phyloP scores from a whole-genome alignment of 208 protist species.

The Crithidia sp. region DNA sequence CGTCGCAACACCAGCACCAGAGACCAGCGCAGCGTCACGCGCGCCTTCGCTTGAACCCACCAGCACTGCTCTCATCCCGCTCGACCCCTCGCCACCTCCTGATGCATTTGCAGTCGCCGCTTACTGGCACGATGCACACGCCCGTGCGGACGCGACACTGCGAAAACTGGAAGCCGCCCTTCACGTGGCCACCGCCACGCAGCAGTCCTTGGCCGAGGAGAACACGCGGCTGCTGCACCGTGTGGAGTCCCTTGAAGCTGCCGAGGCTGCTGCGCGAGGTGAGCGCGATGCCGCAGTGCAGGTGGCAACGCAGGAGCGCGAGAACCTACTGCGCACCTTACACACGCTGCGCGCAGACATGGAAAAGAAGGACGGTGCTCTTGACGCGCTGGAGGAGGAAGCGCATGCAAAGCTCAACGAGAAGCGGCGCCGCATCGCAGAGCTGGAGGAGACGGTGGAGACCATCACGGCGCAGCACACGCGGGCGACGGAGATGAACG shows the following conservation, averaged over 20 bases:
- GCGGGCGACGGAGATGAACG: constrained; percentile 41
- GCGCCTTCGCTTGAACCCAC: neutral
- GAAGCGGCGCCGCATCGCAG: constrained; percentile 68
- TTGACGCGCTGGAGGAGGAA: constrained; percentile 68
- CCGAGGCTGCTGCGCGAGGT: constrained; percentile 12
- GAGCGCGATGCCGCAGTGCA: constrained; percentile 7
- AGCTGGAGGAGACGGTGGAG: constrained; percentile 55
- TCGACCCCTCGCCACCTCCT: neutral
- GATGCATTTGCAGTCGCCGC: neutral
- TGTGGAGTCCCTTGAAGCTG: constrained; percentile 35
- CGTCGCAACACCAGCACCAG: neutral
- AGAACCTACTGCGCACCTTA: constrained; percentile 76
- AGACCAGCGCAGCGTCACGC: no score
- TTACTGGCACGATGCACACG: constrained; percentile 43
- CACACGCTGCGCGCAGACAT: constrained; percentile 72
- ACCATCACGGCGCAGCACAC: constrained; percentile 26
- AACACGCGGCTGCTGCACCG: constrained; percentile 62
- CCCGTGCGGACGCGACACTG: constrained; percentile 29
- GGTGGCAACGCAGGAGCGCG: constrained; percentile 50
- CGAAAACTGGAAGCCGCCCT: constrained; percentile 44
- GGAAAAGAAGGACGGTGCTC: constrained; percentile 55
- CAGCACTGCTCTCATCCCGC: neutral
- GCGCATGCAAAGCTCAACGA: constrained; percentile 72
- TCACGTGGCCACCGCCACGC: constrained; percentile 35
- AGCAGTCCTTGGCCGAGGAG: constrained; percentile 48